Conservation (phyloP, 2,329 filamentous ascomycete species). For the Fusarium brevicatenulatum region DNA sequence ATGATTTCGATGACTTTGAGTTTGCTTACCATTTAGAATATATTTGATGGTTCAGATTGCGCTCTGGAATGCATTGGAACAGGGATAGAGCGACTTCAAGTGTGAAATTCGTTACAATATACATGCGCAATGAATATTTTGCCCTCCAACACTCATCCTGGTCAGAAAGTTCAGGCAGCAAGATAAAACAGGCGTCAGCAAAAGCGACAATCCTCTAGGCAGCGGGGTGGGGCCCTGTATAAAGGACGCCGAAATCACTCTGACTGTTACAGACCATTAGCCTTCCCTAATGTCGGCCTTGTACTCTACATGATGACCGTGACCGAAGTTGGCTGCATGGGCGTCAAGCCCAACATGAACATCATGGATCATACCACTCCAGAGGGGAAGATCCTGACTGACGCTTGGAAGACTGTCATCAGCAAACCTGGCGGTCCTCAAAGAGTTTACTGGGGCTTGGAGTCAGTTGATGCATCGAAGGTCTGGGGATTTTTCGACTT, state of each 20-base stretch:
- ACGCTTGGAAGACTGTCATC: not conserved
- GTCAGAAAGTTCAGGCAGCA: not conserved
- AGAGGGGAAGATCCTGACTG: not conserved
- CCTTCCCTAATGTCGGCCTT: too few species aligned
- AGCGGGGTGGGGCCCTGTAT: not conserved
- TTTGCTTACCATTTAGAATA: too few species aligned
- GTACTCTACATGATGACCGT: not conserved
- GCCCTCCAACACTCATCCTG: too few species aligned
- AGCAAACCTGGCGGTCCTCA: slow-evolving; percentile 3
- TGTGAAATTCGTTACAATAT: too few species aligned
- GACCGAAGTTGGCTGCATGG: slow-evolving; percentile 19
- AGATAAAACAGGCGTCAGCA: not conserved
- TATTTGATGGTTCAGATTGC: too few species aligned
- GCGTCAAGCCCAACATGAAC: slow-evolving; percentile 2
- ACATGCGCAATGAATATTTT: too few species aligned
- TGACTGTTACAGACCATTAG: too few species aligned
- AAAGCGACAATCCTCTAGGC: not conserved
- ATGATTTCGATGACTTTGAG: too few species aligned
- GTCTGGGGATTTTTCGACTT: slow-evolving; percentile 29
- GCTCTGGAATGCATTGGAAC: too few species aligned
- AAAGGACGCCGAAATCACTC: not conserved
- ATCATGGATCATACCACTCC: slow-evolving; percentile 9
- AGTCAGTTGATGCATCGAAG: not conserved
- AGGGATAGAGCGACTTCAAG: too few species aligned
- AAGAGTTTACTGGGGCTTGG: slow-evolving; percentile 16